Evolutionary conservation across 768 basidiomycete species (phyloP), one percentile per base, ranked within the genome.

Genomic region (Russula olivacea): DNA sequence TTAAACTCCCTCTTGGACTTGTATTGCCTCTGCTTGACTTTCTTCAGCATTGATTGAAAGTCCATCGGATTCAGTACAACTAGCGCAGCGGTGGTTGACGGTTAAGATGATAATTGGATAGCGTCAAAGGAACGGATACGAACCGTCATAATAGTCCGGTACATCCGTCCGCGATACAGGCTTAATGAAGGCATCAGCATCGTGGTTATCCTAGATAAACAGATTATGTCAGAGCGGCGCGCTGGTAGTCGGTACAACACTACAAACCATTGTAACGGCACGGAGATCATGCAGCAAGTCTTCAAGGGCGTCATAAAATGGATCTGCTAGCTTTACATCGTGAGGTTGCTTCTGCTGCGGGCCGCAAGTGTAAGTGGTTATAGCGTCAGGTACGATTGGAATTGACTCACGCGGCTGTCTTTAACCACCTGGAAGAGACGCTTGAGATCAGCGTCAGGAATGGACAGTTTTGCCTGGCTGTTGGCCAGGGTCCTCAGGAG

Each of bases 1-100:
- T 88, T 88, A 75, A 99, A 98, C 69, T 95, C 91, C 66, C 85
- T 80, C 76, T 98, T 98, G 34, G 87, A 91, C 75, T 95, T 94
- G 82, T 97, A 98, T 53, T 84, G 81, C 72, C 90, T 91, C 62
- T 82, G 78, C 77, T 97, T 98, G 72, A 98, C 89, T 75, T 95
- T 95, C 81, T 87, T 93, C 56, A 88, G 80, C 83, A 99, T 90
- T 0, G 94, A 90, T 65, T 86, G 86, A 49, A 98, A 79, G 77
- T 99, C 97, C 97, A 99, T 99, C 5, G 97, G 94, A 66, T 86
- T 86, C 59, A 87, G 76, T 73, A 99, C 97, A 68, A 96, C 97
- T 98, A 70, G 12, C 23, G 47, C 34, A 47, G 40, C 48, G 55
- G 63, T 19, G 51, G 21, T 48, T 57, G 34, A 49, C 30, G 25